These are phyloP conservation scores for Cutaneotrichosporon curvatum DNA, from an alignment of 1,284 basidiomycete genomes.

Conservation along the genomic window DNA sequence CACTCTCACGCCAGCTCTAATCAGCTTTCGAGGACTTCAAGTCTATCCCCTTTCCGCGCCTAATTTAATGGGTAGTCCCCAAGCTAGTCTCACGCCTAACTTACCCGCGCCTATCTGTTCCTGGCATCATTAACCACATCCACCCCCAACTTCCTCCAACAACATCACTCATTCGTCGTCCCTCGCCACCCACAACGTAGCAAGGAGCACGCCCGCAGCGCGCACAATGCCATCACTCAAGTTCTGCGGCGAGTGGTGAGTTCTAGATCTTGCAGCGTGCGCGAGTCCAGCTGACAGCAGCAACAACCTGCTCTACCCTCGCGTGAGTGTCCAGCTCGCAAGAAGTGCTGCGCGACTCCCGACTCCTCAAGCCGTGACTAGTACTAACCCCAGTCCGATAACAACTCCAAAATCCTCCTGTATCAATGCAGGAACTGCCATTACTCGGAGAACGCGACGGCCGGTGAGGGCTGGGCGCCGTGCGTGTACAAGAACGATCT, in stretches of 20 bases:
- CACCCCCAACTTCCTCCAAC: no score
- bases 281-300: constrained; percentile 23
- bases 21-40: no score
- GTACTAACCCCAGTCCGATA: constrained; percentile 56
- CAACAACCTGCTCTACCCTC: constrained; percentile 89
- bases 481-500: constrained; percentile 87
- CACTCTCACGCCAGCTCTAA: no score
- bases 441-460: constrained; percentile 67
- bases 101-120: no score
- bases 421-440: constrained; percentile 90
- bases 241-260: constrained; percentile 73
- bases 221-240: constrained; percentile 53
- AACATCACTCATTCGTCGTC: no score
- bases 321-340: constrained; percentile 36
- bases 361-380: background rate
- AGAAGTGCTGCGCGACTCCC: no score
- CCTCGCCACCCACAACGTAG: no score
- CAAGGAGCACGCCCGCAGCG: no score
- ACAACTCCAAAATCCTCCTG: constrained; percentile 74
- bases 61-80: no score
- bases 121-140: no score
- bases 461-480: constrained; percentile 60
- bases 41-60: no score
- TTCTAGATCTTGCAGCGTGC: background rate
- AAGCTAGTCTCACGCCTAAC: no score